Conservation (phyloP, 2,329 filamentous ascomycete genomes). For the Ophiocordyceps camponoti-saundersi region DNA sequence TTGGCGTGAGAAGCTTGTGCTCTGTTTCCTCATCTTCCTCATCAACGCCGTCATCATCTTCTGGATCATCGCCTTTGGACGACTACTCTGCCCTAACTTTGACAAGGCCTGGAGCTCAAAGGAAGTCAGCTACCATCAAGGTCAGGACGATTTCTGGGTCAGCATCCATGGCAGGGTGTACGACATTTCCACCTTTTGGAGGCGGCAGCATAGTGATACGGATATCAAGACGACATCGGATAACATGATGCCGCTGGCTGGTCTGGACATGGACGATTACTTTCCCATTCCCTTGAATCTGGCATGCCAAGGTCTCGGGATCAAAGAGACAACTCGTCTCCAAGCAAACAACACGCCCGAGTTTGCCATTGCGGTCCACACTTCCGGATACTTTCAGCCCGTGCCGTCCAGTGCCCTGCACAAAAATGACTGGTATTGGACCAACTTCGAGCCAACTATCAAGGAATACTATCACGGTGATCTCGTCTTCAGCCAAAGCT, state of each 20-base stretch:
- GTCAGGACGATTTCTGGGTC: conserved; percentile 68
- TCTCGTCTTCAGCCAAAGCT: conserved; percentile 50
- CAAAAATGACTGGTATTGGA: conserved; percentile 58
- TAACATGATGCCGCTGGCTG: conserved; percentile 63
- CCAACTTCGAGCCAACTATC: conserved; percentile 61
- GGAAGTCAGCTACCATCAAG: conserved; percentile 55
- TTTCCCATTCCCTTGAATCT: conserved; percentile 62
- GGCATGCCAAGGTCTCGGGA: conserved; percentile 59
- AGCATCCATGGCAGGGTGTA: conserved; percentile 80
- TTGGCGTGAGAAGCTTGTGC: conserved; percentile 86
- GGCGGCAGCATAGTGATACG: conserved; percentile 63
- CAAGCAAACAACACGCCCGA: conserved; percentile 46
- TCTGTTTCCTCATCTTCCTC: conserved; percentile 65
- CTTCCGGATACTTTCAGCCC: conserved; percentile 44
- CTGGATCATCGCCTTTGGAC: conserved; percentile 79
- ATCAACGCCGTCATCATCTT: conserved; percentile 74
- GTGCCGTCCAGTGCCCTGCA: conserved; percentile 41
- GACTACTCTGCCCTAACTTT: conserved; percentile 73
- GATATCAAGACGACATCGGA: conserved; percentile 39
- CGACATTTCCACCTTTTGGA: conserved; percentile 82
- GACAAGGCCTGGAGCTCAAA: conserved; percentile 71
- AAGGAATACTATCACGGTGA: conserved; percentile 77
- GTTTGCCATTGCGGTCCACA: conserved; percentile 44
- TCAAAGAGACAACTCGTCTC: conserved; percentile 36
- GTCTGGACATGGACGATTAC: conserved; percentile 66